Evolutionary conservation across 495 filamentous ascomycete genomes (phyloP).

Genomic region (Neurospora terricola): DNA sequence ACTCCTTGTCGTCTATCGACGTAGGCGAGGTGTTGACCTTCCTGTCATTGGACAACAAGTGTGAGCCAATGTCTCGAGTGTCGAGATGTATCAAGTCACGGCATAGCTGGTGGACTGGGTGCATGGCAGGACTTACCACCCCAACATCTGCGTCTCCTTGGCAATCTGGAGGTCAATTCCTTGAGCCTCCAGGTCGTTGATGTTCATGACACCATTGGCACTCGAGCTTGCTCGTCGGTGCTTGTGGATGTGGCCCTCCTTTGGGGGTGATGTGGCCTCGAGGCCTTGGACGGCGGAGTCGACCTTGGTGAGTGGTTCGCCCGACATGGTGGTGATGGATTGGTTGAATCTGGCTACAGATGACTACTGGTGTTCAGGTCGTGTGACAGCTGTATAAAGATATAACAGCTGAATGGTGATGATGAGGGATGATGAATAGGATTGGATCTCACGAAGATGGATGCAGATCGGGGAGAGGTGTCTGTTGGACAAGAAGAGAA

Average conservation of each 20-base stretch:
- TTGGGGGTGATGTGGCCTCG: conserved; percentile 49
- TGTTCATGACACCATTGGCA: conserved; percentile 60
- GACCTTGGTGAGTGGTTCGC: conserved; percentile 65
- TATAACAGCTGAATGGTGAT: not conserved
- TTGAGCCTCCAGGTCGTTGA: conserved; percentile 73
- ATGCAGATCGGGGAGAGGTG: not conserved
- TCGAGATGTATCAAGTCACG: not conserved
- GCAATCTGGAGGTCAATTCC: conserved; percentile 67
- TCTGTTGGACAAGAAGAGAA: conserved; percentile 12
- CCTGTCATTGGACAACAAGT: conserved; percentile 40
- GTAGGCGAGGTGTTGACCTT: conserved; percentile 79
- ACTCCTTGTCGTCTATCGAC: conserved; percentile 66
- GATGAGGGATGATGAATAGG: conserved; percentile 3
- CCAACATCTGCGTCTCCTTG: conserved; percentile 78
- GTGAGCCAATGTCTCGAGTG: conserved; percentile 1
- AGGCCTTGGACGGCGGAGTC: conserved; percentile 78
- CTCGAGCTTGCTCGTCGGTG: conserved; percentile 60
- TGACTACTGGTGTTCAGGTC: not conserved
- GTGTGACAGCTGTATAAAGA: not conserved
- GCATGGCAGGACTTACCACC: conserved; percentile 56
- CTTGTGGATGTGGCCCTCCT: conserved; percentile 38
- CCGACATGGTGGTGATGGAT: conserved; percentile 42
- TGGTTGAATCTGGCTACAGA: conserved; percentile 3
- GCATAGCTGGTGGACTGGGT: not conserved
- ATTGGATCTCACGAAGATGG: not conserved